Evolutionary conservation across 163 green algal species (phyloP).

Genomic region (Chlorella variabilis): DNA sequence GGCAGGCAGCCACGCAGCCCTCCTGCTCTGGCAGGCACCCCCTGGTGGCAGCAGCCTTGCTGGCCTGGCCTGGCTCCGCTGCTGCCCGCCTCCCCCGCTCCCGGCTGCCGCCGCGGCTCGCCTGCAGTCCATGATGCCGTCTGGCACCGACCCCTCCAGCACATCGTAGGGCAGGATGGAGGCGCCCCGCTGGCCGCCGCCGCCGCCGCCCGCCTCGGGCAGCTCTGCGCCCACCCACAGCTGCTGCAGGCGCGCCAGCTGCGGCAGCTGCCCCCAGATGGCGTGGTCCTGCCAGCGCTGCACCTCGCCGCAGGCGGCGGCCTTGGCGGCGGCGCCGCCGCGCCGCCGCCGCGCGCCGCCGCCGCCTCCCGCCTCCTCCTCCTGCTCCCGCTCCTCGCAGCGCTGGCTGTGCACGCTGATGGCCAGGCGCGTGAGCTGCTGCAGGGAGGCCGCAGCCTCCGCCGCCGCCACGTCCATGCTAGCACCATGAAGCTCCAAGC

Average conservation of each 20-base stretch:
- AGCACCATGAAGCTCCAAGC: constrained; percentile 38
- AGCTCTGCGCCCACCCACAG: constrained; percentile 17
- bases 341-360: background rate
- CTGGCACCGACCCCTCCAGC: constrained; percentile 24
- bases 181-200: background rate
- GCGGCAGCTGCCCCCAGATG: constrained; percentile 29
- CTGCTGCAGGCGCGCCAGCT: constrained; percentile 17
- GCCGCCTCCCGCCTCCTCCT: background rate
- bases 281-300: constrained; percentile 35
- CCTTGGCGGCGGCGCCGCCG: background rate
- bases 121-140: constrained; percentile 40
- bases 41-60: too few species aligned
- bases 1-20: too few species aligned
- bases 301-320: background rate
- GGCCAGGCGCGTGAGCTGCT: constrained; percentile 32
- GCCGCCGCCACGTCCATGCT: constrained; percentile 5
- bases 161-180: constrained; percentile 1
- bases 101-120: background rate
- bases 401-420: constrained; percentile 17
- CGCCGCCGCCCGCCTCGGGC: background rate
- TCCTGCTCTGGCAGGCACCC: too few species aligned
- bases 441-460: constrained; percentile 4
- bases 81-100: background rate
- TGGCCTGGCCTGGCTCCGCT: too few species aligned
- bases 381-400: background rate